Base-by-base conservation (phyloP, 495 filamentous ascomycete genomes). In the Aspergillus nidulans region DNA sequence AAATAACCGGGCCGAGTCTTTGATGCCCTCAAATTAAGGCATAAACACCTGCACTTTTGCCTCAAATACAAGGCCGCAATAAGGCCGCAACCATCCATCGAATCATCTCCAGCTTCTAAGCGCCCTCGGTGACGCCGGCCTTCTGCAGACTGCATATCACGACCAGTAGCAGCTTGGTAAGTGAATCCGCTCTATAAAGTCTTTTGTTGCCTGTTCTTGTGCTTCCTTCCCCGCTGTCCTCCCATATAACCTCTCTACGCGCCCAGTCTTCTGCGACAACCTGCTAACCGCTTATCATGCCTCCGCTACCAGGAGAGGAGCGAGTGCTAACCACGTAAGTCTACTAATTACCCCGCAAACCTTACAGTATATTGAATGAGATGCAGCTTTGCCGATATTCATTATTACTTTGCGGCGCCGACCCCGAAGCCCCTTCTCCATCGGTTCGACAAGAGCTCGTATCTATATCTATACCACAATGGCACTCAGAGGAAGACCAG, bases 391-490 rank as follows among this genome's bases (percentile, higher is more conserved):
- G 90, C 85, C 18, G 91, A 96, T 67, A 76, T 95, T 41, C 91
- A 95, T 71, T 96, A 92, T 69, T 95, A 85, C 67, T 95, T 95
- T 72, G 78, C 84, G 9, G 76, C 80, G 16, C 88, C 90, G 2
- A 80, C 81, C 1, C 74, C 79, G 20, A 87, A 83, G 47, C 89
- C 89, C 10, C 78, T 80, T 24, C 86, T 92, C 64, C 89, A 96
- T 69, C 84, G 91, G 23, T 96, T 96, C 69, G 88, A 92, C 65
- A 92, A 92, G 64, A 83, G 83, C 45, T 95, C 90, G 13, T 95
- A 95, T 61, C 75, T 96, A 36, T 96, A 95, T 67, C 72, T 96
- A 23, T 92, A 91, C 67, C 84, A 90, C 60, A 86, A 90, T 69
- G 78, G 84, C 6, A 72, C 77, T 38, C 78, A 85, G 53, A 80